Conservation (phyloP, 2,329 filamentous ascomycete genomes). For the Colletotrichum sp. region DNA sequence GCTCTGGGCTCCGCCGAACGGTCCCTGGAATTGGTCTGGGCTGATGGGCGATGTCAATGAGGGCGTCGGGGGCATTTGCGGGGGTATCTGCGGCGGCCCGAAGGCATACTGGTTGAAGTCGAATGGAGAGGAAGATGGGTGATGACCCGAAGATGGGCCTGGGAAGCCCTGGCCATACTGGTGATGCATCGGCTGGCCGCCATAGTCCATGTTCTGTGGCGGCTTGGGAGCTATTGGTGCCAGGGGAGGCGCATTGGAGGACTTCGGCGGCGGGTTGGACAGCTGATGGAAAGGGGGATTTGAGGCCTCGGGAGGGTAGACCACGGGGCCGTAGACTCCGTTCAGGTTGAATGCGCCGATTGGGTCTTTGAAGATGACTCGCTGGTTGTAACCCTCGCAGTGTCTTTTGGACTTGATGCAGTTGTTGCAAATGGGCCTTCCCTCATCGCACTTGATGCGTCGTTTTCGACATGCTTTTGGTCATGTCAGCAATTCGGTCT, state of each 20-base stretch:
- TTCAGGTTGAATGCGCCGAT: conserved; percentile 60
- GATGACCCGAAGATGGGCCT: conserved; percentile 20
- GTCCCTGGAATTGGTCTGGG: conserved; percentile 18
- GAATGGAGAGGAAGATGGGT: conserved; percentile 6
- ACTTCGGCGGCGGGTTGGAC: conserved; percentile 43
- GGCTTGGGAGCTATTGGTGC: conserved; percentile 60
- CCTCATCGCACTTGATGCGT: conserved; percentile 96
- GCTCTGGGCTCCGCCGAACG: background rate
- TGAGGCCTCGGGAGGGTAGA: conserved; percentile 49
- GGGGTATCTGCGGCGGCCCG: background rate
- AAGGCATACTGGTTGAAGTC: conserved; percentile 28
- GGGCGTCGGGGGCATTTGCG: conserved; percentile 15
- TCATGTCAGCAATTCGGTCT: conserved; percentile 1
- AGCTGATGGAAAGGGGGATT: conserved; percentile 51
- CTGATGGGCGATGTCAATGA: conserved; percentile 10
- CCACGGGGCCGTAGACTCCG: conserved; percentile 47
- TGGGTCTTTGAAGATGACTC: conserved; percentile 80
- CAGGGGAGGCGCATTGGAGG: conserved; percentile 40
- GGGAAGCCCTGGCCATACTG: conserved; percentile 34
- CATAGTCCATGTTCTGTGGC: conserved; percentile 38
- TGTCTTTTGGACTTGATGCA: conserved; percentile 85
- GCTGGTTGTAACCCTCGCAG: conserved; percentile 84
- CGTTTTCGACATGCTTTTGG: conserved; percentile 83
- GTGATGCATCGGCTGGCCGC: conserved; percentile 27
- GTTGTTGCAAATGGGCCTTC: conserved; percentile 80